A percentile compares a stretch with the other conserved stretches of the same genome.
phyloP scores from a whole-genome alignment of 2,329 filamentous ascomycete genomes.

The Pseudogymnoascus sp. region DNA sequence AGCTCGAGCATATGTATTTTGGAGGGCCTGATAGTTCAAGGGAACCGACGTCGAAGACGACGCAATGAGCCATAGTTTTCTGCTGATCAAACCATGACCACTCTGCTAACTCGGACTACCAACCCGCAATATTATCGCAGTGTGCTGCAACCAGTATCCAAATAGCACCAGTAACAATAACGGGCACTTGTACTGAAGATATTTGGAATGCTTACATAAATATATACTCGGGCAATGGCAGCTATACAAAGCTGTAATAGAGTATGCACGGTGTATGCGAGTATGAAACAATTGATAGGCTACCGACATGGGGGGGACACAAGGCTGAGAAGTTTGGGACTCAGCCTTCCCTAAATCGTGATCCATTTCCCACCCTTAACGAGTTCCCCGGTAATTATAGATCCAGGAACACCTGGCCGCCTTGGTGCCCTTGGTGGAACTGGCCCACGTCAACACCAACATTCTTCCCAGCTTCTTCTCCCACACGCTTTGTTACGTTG shows the following conservation, averaged over 20 bases:
- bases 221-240: background rate
- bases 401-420: constrained; percentile 3
- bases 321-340: background rate
- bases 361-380: constrained; percentile 5
- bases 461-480: background rate
- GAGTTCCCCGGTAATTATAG: constrained; percentile 2
- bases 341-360: background rate
- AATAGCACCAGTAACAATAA: background rate
- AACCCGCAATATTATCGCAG: background rate
- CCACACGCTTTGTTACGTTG: background rate
- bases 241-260: background rate
- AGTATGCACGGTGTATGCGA: background rate
- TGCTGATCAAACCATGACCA: background rate
- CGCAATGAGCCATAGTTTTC: background rate
- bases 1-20: background rate
- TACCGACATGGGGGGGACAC: background rate
- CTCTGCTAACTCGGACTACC: background rate
- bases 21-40: background rate
- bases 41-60: background rate
- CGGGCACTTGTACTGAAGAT: background rate
- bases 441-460: constrained; percentile 6
- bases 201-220: background rate
- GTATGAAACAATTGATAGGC: background rate
- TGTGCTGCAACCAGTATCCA: background rate
- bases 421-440: background rate